phyloP scores from a whole-genome alignment of 441 rosid species.

The Gossypium davidsonii region DNA sequence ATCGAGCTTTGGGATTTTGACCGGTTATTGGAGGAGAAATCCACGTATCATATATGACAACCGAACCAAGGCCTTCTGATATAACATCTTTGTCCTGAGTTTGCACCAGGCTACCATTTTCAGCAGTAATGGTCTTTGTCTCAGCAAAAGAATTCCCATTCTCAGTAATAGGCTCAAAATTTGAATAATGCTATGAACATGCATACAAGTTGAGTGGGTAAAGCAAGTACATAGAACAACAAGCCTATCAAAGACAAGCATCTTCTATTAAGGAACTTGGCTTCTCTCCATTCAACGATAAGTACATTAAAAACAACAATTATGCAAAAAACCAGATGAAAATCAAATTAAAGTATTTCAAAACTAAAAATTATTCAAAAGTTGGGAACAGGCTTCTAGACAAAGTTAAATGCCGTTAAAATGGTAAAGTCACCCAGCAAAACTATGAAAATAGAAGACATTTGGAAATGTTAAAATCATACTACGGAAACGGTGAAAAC shows the following conservation, averaged over 20 bases:
- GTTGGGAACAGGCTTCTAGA: constrained; percentile 1
- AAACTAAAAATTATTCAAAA: not conserved
- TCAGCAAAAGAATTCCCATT: constrained; percentile 60
- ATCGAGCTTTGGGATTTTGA: constrained; percentile 81
- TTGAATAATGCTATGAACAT: constrained; percentile 46
- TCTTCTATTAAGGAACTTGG: not conserved
- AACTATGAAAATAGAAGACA: not conserved
- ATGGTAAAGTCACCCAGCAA: not conserved
- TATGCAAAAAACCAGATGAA: not conserved
- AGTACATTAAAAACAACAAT: not conserved
- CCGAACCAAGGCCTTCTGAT: constrained; percentile 66
- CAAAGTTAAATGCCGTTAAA: not conserved
- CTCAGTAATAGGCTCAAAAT: constrained; percentile 47
- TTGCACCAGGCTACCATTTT: constrained; percentile 55
- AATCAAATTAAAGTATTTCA: not conserved
- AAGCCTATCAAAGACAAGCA: not conserved
- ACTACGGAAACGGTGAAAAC: not conserved
- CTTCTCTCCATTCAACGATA: not conserved
- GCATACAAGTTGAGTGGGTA: constrained; percentile 18
- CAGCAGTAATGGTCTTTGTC: constrained; percentile 61
- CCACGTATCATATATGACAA: constrained; percentile 88
- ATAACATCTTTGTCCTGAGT: constrained; percentile 86
- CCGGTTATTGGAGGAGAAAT: constrained; percentile 71
- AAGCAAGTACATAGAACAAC: not conserved
- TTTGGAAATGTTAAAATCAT: not conserved